phyloP scores from a whole-genome alignment of 495 filamentous ascomycete genomes.

The Podospora australis region DNA sequence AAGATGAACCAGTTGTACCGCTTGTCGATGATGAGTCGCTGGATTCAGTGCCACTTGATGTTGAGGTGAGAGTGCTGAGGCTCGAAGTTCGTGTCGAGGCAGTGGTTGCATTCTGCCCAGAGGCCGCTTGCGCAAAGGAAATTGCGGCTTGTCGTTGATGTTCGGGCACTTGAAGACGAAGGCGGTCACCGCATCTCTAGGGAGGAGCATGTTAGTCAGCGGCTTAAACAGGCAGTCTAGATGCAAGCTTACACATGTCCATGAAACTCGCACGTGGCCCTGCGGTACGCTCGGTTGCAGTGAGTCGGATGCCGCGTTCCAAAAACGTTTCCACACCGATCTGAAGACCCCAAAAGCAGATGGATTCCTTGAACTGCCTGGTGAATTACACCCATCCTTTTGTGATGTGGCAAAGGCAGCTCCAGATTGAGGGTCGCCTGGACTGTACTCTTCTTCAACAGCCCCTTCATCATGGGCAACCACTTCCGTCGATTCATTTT shows the following conservation, averaged over 20 bases:
- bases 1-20: background rate
- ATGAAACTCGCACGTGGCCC: constrained; percentile 2
- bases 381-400: background rate
- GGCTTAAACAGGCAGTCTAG: no score
- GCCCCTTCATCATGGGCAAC: no score
- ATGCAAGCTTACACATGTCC: constrained; percentile 8
- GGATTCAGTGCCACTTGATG: no score
- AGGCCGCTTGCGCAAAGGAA: constrained; percentile 5
- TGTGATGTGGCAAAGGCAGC: no score
- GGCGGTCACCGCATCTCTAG: constrained; percentile 5
- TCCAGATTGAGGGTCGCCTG: no score
- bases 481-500: no score
- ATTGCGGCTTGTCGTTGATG: background rate
- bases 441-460: no score
- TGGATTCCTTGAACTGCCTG: background rate
- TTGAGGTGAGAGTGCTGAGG: background rate
- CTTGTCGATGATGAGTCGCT: background rate
- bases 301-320: background rate
- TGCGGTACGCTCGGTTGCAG: background rate
- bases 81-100: background rate
- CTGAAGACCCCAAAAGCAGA: background rate
- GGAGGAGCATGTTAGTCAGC: no score
- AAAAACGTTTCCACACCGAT: background rate
- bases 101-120: constrained; percentile 1
- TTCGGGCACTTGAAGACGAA: constrained; percentile 1